phyloP scores from a whole-genome alignment of 2,329 filamentous ascomycete genomes.

The Cercospora nicotianae region DNA sequence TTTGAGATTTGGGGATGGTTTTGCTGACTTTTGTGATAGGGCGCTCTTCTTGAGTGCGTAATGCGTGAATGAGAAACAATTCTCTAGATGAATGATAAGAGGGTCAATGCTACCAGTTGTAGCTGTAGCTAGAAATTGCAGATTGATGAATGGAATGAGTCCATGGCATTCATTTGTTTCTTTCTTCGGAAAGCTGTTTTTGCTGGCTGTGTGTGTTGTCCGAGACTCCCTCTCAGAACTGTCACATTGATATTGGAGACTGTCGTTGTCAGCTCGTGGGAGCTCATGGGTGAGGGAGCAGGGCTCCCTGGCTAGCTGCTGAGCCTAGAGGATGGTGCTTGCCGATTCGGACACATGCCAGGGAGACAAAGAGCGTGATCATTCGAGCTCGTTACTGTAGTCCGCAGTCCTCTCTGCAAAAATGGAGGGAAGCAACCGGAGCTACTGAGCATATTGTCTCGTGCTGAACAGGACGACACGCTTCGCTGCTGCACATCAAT shows the following conservation, averaged over 20 bases:
- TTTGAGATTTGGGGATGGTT: too few species aligned
- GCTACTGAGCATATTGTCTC: too few species aligned
- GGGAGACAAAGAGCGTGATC: too few species aligned
- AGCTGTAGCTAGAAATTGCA: constrained; percentile 2
- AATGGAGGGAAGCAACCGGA: background rate
- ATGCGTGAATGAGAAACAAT: background rate
- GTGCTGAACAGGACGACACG: too few species aligned
- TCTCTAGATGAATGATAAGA: too few species aligned
- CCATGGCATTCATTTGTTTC: background rate
- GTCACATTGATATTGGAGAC: too few species aligned
- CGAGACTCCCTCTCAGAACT: too few species aligned
- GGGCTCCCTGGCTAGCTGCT: background rate
- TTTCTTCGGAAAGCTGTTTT: background rate
- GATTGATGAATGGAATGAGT: background rate
- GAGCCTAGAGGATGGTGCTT: background rate
- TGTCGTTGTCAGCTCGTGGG: background rate
- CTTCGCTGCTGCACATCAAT: too few species aligned
- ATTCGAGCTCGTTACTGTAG: too few species aligned
- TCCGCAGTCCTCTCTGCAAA: too few species aligned
- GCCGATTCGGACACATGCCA: too few species aligned
- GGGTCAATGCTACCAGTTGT: background rate
- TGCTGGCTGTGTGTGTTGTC: background rate
- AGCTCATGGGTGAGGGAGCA: background rate
- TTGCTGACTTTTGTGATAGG: too few species aligned
- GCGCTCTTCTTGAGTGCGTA: constrained; percentile 10